Percentiles rank a stretch among this genome's conserved stretches.
phyloP scores from a whole-genome alignment of 2,329 filamentous ascomycete species.

The Verticillium zaregamsianum region DNA sequence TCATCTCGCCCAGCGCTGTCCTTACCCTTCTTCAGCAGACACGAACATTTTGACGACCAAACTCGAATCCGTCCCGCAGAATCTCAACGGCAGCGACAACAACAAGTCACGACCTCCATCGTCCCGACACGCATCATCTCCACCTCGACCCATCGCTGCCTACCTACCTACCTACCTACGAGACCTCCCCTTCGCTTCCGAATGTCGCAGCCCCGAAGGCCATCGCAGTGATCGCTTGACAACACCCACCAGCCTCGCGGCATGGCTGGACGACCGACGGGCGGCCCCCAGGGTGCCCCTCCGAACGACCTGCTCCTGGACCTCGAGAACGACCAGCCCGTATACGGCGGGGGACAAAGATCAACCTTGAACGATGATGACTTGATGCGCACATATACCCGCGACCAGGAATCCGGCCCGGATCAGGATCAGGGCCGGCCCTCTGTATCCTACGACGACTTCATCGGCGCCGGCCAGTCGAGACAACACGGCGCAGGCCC shows the following conservation, averaged over 20 bases:
- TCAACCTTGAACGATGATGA: slow-evolving; percentile 80
- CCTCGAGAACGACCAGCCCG: slow-evolving; percentile 64
- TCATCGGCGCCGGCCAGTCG: slow-evolving; percentile 66
- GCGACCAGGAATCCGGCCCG: slow-evolving; percentile 50
- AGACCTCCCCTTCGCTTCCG: slow-evolving; percentile 16
- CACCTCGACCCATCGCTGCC: slow-evolving; percentile 10
- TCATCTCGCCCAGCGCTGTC: neutral
- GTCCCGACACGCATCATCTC: slow-evolving; percentile 6
- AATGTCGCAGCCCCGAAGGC: slow-evolving; percentile 24
- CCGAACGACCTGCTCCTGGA: slow-evolving; percentile 66
- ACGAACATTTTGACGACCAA: neutral
- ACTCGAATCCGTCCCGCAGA: neutral
- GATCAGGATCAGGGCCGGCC: slow-evolving; percentile 59
- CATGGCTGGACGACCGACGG: slow-evolving; percentile 57
- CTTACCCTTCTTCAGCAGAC: neutral
- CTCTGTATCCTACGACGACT: slow-evolving; percentile 92
- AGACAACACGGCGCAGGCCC: slow-evolving; percentile 42
- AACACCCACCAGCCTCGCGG: slow-evolving; percentile 35
- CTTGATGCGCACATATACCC: slow-evolving; percentile 69
- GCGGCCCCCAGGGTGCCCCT: slow-evolving; percentile 44
- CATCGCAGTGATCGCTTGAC: slow-evolving; percentile 17
- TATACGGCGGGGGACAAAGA: slow-evolving; percentile 72
- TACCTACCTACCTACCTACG: neutral
- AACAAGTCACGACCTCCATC: neutral
- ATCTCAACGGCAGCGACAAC: neutral